Evolutionary conservation across 768 basidiomycete species (phyloP).

Genomic region (Steccherinum ochraceum): DNA sequence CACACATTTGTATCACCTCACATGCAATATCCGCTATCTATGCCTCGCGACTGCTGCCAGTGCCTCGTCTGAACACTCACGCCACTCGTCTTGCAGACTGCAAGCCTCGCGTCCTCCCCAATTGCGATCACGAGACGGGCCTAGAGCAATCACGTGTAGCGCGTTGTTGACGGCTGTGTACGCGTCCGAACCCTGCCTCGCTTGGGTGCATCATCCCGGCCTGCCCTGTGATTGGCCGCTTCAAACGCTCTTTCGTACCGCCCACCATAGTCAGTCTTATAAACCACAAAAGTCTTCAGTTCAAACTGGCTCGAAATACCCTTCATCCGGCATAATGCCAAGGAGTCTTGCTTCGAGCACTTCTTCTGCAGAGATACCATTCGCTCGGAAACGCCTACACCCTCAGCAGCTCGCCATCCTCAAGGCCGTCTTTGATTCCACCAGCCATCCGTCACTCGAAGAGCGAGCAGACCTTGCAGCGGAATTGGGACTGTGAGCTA

Average conservation of each 20-base stretch:
- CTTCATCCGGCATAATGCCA: background rate
- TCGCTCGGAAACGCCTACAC: slow-evolving; percentile 21
- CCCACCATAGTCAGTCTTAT: too few species aligned
- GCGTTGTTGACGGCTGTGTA: slow-evolving; percentile 13
- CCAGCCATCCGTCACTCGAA: slow-evolving; percentile 35
- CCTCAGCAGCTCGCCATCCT: slow-evolving; percentile 29
- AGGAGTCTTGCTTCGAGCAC: background rate
- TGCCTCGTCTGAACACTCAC: too few species aligned
- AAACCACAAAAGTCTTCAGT: too few species aligned
- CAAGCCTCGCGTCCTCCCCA: too few species aligned
- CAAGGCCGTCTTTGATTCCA: slow-evolving; percentile 27
- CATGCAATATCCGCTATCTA: too few species aligned
- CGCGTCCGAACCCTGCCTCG: slow-evolving; percentile 4
- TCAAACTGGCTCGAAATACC: slow-evolving; percentile 1
- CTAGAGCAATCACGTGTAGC: background rate
- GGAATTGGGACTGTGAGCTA: slow-evolving; percentile 33
- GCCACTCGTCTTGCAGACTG: too few species aligned
- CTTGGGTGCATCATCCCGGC: background rate
- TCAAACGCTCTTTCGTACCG: too few species aligned
- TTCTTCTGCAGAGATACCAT: slow-evolving; percentile 1
- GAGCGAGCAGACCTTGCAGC: slow-evolving; percentile 34
- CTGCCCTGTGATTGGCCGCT: background rate
- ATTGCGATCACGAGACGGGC: too few species aligned
- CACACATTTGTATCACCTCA: too few species aligned
- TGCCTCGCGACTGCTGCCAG: too few species aligned